Base-by-base conservation (phyloP, 2,329 filamentous ascomycete species). In the Coniosporium uncinatum region DNA sequence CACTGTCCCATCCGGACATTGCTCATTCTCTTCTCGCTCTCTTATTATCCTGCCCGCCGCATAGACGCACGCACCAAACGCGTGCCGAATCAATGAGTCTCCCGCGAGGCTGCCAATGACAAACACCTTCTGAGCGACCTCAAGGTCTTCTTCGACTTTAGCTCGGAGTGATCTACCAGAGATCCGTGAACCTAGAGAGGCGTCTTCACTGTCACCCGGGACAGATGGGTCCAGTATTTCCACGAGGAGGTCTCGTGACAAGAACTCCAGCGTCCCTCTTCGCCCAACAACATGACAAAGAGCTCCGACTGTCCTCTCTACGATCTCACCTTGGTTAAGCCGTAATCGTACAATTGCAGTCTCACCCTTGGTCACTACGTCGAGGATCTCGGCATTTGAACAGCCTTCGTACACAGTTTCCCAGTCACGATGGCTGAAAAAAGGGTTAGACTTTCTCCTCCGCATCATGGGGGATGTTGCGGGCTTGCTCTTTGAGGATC, bases 41-140 rank as follows among this genome's bases (percentile, higher is more conserved):
- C 17, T 47, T 21, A 73, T 63, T 17, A 80, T 67, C 45, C 66
- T 71, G 4, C 75, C 71, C 4, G 76, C 78, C 4, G 72, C 67
- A 50, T 74, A 75, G 5, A 75, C 69, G 48, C 77, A 79, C 4
- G 76, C 72, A 3, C 78, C 77, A 21, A 78, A 75, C 6, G 75
- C 74, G 50, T 79, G 78, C 1, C 77, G 64, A 20, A 81, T 73
- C 3, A 81, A 61, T 3, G 76, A 78, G 52, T 81, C 78, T 4
- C 78, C 78, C 0, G 76, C 77, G 38, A 81, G 51, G 47, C 76
- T 79, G 11, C 78, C 78, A 29, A 75, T 73, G 34, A 76, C 68
- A 52, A 78, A 79, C 22, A 80, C 63, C 34, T 69, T 58, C 1
- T 57, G 63, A 0, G 74, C 68, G 22, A 80, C 61, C 53, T 81